A percentile compares a stretch with the other conserved stretches of the same genome.
These are phyloP conservation scores for Rosa lucieae DNA, from an alignment of 306 rosid species.

Conservation along the genomic window DNA sequence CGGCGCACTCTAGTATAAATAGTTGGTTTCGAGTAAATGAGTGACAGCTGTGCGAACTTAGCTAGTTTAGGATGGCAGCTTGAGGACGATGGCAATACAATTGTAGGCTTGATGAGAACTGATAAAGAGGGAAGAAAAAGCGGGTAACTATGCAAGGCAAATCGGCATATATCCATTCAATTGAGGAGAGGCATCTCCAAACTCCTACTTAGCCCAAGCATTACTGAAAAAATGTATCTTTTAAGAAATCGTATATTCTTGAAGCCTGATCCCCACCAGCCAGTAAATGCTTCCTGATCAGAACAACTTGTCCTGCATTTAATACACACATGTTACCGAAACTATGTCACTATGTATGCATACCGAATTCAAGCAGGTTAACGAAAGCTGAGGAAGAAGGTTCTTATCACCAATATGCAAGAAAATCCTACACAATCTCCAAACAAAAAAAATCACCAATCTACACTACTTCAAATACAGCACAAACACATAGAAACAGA, in stretches of 20 bases:
- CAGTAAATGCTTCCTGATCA: neutral
- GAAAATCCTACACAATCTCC: neutral
- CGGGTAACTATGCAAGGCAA: conserved; percentile 16
- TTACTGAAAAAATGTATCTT: neutral
- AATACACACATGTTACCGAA: neutral
- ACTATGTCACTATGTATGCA: neutral
- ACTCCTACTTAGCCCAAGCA: neutral
- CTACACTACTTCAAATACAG: neutral
- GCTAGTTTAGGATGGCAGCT: neutral
- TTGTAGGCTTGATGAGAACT: conserved; percentile 7
- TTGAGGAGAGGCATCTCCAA: neutral
- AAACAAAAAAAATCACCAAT: neutral
- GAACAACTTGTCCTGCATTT: neutral
- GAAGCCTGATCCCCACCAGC: neutral
- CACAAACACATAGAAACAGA: neutral
- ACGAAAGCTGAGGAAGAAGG: neutral
- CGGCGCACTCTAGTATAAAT: neutral
- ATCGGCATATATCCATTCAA: conserved; percentile 56
- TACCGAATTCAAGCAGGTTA: neutral
- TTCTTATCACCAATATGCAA: neutral
- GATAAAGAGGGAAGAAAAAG: conserved; percentile 13
- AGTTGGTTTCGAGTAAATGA: neutral
- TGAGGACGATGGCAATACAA: conserved; percentile 13
- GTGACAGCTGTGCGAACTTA: conserved; percentile 27
- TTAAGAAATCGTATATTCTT: neutral